A percentile compares a stretch with the other conserved stretches of the same genome.
Evolutionary conservation across 192 early-diverging fungal genomes (phyloP).

Genomic region (Linnemannia hyalina): DNA sequence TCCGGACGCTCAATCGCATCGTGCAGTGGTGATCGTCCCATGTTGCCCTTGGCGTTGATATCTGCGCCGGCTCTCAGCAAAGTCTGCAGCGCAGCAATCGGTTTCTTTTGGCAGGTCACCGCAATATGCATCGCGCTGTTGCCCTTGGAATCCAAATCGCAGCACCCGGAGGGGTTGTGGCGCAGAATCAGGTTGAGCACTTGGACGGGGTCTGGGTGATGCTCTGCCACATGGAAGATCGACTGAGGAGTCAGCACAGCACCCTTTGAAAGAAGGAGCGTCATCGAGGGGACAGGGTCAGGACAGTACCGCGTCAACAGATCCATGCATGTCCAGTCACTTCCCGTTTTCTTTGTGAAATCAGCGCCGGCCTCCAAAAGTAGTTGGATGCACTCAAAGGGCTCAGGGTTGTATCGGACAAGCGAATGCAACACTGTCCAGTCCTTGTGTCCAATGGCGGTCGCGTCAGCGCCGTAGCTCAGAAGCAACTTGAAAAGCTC

Average conservation of each 20-base stretch:
- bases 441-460: conserved; percentile 53
- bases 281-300: conserved; percentile 52
- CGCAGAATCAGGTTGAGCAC: conserved; percentile 41
- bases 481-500: conserved; percentile 59
- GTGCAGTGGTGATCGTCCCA: conserved; percentile 45
- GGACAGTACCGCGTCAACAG: conserved; percentile 48
- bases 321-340: conserved; percentile 57
- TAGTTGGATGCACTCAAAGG: conserved; percentile 45
- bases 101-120: conserved; percentile 41
- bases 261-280: conserved; percentile 45
- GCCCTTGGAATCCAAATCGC: conserved; percentile 33
- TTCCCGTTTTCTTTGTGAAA: conserved; percentile 51
- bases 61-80: conserved; percentile 49
- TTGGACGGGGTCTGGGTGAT: conserved; percentile 43
- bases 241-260: conserved; percentile 42
- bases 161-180: conserved; percentile 35
- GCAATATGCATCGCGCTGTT: conserved; percentile 52
- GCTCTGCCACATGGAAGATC: conserved; percentile 53
- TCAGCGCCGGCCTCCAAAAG: conserved; percentile 48
- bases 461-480: conserved; percentile 45
- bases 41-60: conserved; percentile 48
- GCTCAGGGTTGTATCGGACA: conserved; percentile 48
- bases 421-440: conserved; percentile 53
- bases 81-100: conserved; percentile 34
- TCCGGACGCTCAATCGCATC: conserved; percentile 54